Conservation (phyloP, 2,329 filamentous ascomycete genomes). For the Colletotrichum tabaci region DNA sequence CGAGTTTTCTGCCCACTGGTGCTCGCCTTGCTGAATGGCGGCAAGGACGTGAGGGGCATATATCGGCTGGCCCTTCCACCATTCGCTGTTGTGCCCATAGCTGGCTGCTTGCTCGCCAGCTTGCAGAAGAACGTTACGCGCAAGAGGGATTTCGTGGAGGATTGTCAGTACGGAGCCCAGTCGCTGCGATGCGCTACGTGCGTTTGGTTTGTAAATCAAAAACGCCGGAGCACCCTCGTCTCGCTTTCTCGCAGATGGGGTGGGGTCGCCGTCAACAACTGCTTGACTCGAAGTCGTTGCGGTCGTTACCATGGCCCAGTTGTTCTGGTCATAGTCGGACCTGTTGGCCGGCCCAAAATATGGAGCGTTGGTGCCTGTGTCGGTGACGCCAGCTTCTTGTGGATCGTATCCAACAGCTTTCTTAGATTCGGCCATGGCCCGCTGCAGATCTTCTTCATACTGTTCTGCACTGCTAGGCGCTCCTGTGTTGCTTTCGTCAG, state of each 20-base stretch:
- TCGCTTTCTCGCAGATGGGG: slow-evolving; percentile 62
- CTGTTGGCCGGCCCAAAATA: slow-evolving; percentile 74
- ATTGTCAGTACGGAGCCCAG: slow-evolving; percentile 72
- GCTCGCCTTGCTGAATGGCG: slow-evolving; percentile 50
- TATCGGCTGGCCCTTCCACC: slow-evolving; percentile 74
- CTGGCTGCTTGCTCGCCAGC: slow-evolving; percentile 57
- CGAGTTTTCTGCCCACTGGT: slow-evolving; percentile 50
- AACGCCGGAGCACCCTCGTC: slow-evolving; percentile 64
- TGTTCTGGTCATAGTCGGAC: slow-evolving; percentile 66
- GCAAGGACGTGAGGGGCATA: slow-evolving; percentile 55
- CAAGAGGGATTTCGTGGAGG: slow-evolving; percentile 71
- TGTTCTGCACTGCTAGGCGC: slow-evolving; percentile 54
- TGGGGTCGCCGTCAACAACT: slow-evolving; percentile 42
- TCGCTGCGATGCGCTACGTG: slow-evolving; percentile 55
- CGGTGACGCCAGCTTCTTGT: slow-evolving; percentile 68
- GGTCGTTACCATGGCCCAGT: slow-evolving; percentile 72
- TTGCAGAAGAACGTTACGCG: slow-evolving; percentile 68
- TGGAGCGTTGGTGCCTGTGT: slow-evolving; percentile 54
- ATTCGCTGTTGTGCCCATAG: slow-evolving; percentile 71
- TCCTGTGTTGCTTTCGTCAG: slow-evolving; percentile 38
- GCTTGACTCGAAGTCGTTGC: slow-evolving; percentile 48
- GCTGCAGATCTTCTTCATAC: slow-evolving; percentile 70
- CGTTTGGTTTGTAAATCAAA: slow-evolving; percentile 57
- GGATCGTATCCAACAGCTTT: slow-evolving; percentile 56
- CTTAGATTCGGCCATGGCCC: slow-evolving; percentile 70